These are phyloP conservation scores for Vaccinium macrocarpon DNA, from an alignment of 148 eudicot species.

Conservation along the genomic window DNA sequence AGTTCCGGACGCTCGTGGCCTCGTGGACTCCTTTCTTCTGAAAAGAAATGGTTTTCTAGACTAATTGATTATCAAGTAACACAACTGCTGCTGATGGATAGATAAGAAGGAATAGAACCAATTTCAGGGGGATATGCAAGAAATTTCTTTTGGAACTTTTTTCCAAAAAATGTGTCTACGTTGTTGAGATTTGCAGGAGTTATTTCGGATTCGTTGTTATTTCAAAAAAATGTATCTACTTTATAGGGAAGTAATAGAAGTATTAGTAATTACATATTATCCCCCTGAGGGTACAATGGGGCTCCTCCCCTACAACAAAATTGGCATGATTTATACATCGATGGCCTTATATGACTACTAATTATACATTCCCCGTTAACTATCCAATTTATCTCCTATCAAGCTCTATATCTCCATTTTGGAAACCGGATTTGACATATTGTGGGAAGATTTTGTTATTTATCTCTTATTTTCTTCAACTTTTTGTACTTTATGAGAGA, in stretches of 20 bases:
- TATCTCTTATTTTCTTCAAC: too few relatives aligned
- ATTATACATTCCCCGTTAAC: neutral
- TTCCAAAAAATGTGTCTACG: too few relatives aligned
- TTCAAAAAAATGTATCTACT: neutral
- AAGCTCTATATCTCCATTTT: too few relatives aligned
- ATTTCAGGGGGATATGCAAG: neutral
- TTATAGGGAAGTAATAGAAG: neutral
- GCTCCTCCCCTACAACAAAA: neutral
- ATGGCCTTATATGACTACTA: neutral
- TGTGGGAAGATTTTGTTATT: too few relatives aligned
- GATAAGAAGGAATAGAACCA: neutral
- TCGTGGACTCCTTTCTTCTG: conserved; percentile 45
- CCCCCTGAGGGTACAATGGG: neutral
- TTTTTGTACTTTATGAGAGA: too few relatives aligned
- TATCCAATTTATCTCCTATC: neutral
- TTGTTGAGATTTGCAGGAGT: too few relatives aligned
- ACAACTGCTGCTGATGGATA: neutral
- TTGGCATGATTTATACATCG: neutral
- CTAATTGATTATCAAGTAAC: neutral
- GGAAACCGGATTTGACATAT: too few relatives aligned
- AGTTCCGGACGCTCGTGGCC: conserved; percentile 39
- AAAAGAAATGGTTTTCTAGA: conserved; percentile 10
- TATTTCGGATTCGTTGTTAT: too few relatives aligned
- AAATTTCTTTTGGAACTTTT: neutral
- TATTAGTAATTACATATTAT: neutral